Percentiles rank a stretch among this genome's conserved stretches.
Evolutionary conservation across 2,329 filamentous ascomycete genomes (phyloP).

Genomic region (Alternaria tenuissima): DNA sequence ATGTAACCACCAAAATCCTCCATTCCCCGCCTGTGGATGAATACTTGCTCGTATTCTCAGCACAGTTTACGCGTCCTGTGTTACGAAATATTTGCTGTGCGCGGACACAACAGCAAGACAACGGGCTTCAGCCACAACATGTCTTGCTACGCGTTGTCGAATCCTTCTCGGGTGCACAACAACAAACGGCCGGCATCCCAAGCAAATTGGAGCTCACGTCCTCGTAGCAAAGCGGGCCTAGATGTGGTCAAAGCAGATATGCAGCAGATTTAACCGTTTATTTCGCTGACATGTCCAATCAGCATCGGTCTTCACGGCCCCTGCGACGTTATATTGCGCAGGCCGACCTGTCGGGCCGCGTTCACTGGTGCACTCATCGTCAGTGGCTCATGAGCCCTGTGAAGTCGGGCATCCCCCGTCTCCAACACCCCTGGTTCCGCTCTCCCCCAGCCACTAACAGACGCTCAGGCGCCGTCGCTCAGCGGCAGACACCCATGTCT

Average conservation of each 20-base stretch:
- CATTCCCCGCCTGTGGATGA: constrained; percentile 4
- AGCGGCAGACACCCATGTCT: constrained; percentile 31
- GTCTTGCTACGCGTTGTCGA: constrained; percentile 13
- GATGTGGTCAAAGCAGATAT: constrained; percentile 25
- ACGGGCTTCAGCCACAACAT: background rate
- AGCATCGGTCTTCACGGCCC: constrained; percentile 23
- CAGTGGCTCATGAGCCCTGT: constrained; percentile 34
- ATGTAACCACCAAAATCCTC: constrained; percentile 13
- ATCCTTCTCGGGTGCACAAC: constrained; percentile 30
- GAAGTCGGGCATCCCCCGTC: constrained; percentile 33
- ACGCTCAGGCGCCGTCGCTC: constrained; percentile 28
- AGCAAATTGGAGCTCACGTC: constrained; percentile 35
- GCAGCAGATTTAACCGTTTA: constrained; percentile 48
- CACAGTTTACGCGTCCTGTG: constrained; percentile 11
- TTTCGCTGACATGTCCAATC: constrained; percentile 39
- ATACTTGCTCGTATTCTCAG: constrained; percentile 1
- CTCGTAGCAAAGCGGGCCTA: constrained; percentile 26
- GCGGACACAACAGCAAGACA: background rate
- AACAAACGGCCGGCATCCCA: constrained; percentile 25
- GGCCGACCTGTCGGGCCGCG: constrained; percentile 42
- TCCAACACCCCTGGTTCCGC: constrained; percentile 27
- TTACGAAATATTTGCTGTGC: background rate
- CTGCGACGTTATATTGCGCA: constrained; percentile 45
- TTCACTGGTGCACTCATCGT: constrained; percentile 30
- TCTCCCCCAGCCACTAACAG: constrained; percentile 35